These are phyloP conservation scores for Lachancea kluyveri DNA, from an alignment of 805 yeast genomes.

Conservation along the genomic window DNA sequence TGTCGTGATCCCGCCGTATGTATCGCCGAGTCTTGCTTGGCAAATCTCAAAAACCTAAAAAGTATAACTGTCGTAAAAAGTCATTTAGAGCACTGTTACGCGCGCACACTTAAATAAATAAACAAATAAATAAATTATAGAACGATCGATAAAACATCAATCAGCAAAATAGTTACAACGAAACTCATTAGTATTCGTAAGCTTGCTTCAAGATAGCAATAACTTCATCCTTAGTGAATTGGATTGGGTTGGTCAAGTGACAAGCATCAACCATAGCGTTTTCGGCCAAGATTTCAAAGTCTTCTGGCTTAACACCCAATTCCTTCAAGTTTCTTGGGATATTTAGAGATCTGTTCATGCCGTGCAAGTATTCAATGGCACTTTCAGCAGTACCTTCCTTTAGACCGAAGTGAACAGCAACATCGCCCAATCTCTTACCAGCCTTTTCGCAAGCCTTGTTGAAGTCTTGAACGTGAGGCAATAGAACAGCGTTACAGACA, in stretches of 20 bases:
- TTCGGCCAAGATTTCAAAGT: constrained; percentile 17
- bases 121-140: too few relatives aligned
- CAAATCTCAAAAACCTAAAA: too few relatives aligned
- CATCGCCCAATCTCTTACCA: constrained; percentile 15
- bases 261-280: constrained; percentile 23
- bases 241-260: constrained; percentile 18
- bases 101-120: too few relatives aligned
- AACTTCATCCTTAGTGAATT: constrained; percentile 19
- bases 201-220: constrained; percentile 16
- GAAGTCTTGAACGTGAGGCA: constrained; percentile 34
- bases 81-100: too few relatives aligned
- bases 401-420: constrained; percentile 17
- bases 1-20: too few relatives aligned
- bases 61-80: too few relatives aligned
- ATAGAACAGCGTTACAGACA: constrained; percentile 38
- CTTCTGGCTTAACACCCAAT: constrained; percentile 17
- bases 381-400: constrained; percentile 13
- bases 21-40: too few relatives aligned
- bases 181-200: constrained; percentile 9
- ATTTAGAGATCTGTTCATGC: constrained; percentile 11
- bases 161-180: too few relatives aligned
- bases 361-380: constrained; percentile 12
- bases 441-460: constrained; percentile 11
- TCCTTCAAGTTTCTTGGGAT: constrained; percentile 19
- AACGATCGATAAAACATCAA: too few relatives aligned